phyloP scores from a whole-genome alignment of 2,329 filamentous ascomycete species.

The Clonostachys byssicola region DNA sequence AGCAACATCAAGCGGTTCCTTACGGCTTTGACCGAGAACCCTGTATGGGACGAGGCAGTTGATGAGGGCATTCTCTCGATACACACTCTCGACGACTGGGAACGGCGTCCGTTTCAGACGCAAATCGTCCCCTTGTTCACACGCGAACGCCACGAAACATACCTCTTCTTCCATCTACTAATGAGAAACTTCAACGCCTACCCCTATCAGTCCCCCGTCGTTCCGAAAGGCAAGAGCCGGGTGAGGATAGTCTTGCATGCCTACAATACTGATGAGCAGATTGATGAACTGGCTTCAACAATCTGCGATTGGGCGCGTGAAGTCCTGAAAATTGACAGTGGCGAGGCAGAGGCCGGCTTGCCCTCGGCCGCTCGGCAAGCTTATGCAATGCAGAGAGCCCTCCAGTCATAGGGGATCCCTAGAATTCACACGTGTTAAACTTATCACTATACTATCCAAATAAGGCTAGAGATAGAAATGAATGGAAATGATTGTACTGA shows the following conservation, averaged over 20 bases:
- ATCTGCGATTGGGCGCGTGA: not conserved
- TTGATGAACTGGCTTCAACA: conserved; percentile 11
- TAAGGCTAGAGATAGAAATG: too few species aligned
- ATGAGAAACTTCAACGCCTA: conserved; percentile 10
- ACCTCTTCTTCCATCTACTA: conserved; percentile 14
- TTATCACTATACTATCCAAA: too few species aligned
- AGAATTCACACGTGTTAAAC: too few species aligned
- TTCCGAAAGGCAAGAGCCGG: conserved; percentile 29
- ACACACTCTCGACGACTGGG: conserved; percentile 15
- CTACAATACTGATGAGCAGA: conserved; percentile 27
- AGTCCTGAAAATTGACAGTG: not conserved
- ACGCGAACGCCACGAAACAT: conserved; percentile 12
- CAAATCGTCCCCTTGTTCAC: conserved; percentile 19
- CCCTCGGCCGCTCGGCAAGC: not conserved
- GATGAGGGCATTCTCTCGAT: conserved; percentile 13
- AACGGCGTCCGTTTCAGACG: conserved; percentile 9
- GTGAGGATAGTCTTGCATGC: conserved; percentile 34
- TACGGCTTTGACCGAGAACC: conserved; percentile 8
- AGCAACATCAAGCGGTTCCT: conserved; percentile 12
- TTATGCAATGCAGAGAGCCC: not conserved
- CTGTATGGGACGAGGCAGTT: conserved; percentile 9
- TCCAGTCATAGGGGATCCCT: too few species aligned
- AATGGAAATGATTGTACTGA: too few species aligned
- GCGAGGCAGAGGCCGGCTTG: not conserved
- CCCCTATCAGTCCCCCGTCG: conserved; percentile 29